Conservation (phyloP, 2,329 filamentous ascomycete genomes). For the Venturia aucupariae region DNA sequence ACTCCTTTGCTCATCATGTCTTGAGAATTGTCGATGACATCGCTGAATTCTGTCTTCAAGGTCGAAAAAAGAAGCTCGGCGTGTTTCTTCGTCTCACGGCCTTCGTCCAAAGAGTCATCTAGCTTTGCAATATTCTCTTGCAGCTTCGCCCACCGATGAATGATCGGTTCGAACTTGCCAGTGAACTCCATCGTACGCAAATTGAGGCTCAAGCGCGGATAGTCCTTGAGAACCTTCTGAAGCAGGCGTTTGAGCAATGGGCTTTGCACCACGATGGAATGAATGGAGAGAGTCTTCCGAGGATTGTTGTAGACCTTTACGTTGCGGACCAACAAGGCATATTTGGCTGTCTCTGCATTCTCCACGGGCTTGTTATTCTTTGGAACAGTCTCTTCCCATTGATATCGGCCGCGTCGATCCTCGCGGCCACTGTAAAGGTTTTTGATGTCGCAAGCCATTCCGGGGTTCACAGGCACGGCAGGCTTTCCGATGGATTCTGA, state of each 20-base stretch:
- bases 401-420: conserved; percentile 32
- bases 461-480: conserved; percentile 12
- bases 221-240: conserved; percentile 24
- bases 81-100: conserved; percentile 23
- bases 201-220: conserved; percentile 28
- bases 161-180: conserved; percentile 27
- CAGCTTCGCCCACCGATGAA: conserved; percentile 41
- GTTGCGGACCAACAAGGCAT: conserved; percentile 19
- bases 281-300: conserved; percentile 20
- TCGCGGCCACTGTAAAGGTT: conserved; percentile 37
- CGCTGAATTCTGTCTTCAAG: conserved; percentile 22
- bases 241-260: conserved; percentile 25
- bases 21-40: conserved; percentile 16
- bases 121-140: conserved; percentile 45
- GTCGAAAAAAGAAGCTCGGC: conserved; percentile 25
- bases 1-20: conserved; percentile 30
- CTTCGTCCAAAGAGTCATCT: conserved; percentile 41
- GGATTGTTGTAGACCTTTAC: conserved; percentile 19
- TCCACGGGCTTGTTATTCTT: conserved; percentile 18
- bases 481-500: background rate
- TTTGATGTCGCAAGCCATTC: conserved; percentile 27
- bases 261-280: conserved; percentile 29
- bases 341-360: conserved; percentile 18
- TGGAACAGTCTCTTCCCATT: conserved; percentile 10
- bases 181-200: conserved; percentile 26